phyloP scores from a whole-genome alignment of 208 protist species.

The Crithidia expoeki region DNA sequence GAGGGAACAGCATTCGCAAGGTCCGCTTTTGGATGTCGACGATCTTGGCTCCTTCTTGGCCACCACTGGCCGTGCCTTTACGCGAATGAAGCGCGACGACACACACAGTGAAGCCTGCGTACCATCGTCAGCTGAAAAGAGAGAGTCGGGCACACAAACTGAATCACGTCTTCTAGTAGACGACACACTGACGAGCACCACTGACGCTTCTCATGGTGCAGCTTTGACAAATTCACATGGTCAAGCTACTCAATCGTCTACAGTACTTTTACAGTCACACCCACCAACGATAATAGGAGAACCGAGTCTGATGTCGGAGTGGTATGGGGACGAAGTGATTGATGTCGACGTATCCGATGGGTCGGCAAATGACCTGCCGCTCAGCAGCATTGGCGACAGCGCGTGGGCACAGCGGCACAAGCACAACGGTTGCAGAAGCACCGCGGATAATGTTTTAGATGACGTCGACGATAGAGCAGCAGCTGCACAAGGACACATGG shows the following conservation, averaged over 20 bases:
- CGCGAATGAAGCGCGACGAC: constrained; percentile 23
- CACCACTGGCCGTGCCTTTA: constrained; percentile 21
- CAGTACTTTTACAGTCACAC: not conserved
- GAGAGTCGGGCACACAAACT: no score
- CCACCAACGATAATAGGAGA: not conserved
- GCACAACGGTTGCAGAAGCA: not conserved
- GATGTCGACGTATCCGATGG: constrained; percentile 2
- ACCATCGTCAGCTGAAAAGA: no score
- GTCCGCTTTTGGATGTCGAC: not conserved
- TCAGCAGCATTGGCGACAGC: constrained; percentile 9
- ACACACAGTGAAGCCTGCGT: not conserved
- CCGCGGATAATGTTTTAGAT: no score
- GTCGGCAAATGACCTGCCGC: not conserved
- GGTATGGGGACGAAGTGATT: constrained; percentile 22
- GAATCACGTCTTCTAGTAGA: not conserved
- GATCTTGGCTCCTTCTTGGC: constrained; percentile 26
- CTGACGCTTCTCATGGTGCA: not conserved
- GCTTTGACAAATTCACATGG: no score
- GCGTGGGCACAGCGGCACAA: not conserved
- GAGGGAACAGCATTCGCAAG: no score
- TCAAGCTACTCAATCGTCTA: no score
- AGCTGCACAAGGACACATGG: not conserved
- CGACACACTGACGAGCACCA: not conserved
- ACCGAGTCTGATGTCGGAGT: constrained; percentile 3
- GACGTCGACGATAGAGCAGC: not conserved